A percentile compares a stretch with the other conserved stretches of the same genome.
These are phyloP conservation scores for Backusella parvicylindrica DNA, from an alignment of 192 early-diverging fungal species.

Conservation along the genomic window DNA sequence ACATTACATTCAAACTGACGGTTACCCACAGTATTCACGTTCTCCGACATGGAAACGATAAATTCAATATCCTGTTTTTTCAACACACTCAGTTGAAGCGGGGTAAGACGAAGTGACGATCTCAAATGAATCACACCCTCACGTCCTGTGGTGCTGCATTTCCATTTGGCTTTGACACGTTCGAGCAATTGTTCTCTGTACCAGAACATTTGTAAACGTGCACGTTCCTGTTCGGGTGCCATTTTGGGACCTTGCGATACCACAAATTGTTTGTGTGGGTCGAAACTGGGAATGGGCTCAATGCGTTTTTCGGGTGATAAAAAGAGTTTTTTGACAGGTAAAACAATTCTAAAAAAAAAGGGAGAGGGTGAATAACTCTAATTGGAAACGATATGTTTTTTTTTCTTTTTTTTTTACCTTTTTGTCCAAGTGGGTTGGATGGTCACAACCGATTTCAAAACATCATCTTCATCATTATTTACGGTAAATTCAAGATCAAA, in stretches of 20 bases:
- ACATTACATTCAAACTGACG: slow-evolving; percentile 44
- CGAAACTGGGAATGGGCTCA: slow-evolving; percentile 60
- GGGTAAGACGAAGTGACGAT: slow-evolving; percentile 46
- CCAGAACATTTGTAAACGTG: slow-evolving; percentile 67
- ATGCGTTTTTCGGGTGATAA: slow-evolving; percentile 43
- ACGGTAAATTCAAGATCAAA: slow-evolving; percentile 76
- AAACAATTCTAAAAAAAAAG: neutral
- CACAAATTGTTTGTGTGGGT: slow-evolving; percentile 73
- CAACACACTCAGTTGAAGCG: slow-evolving; percentile 52
- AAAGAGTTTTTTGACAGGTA: slow-evolving; percentile 61
- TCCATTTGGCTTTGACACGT: slow-evolving; percentile 46
- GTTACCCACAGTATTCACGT: neutral
- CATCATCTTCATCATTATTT: slow-evolving; percentile 23
- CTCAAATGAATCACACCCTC: slow-evolving; percentile 52
- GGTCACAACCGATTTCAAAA: slow-evolving; percentile 7
- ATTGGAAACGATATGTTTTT: neutral
- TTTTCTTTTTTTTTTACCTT: neutral
- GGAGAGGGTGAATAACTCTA: neutral
- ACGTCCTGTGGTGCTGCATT: slow-evolving; percentile 40
- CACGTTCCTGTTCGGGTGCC: slow-evolving; percentile 41
- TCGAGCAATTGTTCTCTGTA: slow-evolving; percentile 66
- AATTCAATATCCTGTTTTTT: slow-evolving; percentile 62
- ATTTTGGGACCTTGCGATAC: slow-evolving; percentile 52
- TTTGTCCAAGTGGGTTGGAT: slow-evolving; percentile 35
- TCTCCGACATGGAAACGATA: slow-evolving; percentile 33